phyloP scores from a whole-genome alignment of 371 early-diverging fungal species.

The Lichtheimia corymbifera region DNA sequence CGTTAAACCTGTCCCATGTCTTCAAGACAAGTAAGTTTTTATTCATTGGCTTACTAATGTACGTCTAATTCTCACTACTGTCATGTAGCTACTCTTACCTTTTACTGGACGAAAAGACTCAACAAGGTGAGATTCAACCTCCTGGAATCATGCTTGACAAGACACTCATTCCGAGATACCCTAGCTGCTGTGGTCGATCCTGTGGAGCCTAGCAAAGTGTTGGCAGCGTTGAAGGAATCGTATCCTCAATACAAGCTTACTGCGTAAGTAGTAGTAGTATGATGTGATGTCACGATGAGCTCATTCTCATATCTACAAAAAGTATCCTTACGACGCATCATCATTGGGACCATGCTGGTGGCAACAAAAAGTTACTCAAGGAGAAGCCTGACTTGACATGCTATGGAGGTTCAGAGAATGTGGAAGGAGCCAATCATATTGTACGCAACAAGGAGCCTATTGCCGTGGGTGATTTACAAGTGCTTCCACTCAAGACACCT shows the following conservation, averaged over 20 bases:
- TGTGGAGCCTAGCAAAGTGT: slow-evolving; percentile 56
- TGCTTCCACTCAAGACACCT: slow-evolving; percentile 62
- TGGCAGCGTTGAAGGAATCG: slow-evolving; percentile 26
- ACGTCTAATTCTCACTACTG: not conserved
- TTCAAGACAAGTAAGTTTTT: slow-evolving; percentile 29
- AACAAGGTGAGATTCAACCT: slow-evolving; percentile 31
- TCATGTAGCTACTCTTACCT: slow-evolving; percentile 72
- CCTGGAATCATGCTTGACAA: not conserved
- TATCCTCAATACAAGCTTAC: slow-evolving; percentile 39
- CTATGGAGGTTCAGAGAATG: slow-evolving; percentile 32
- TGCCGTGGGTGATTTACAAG: slow-evolving; percentile 60
- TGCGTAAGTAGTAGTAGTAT: slow-evolving; percentile 38
- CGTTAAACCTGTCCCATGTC: slow-evolving; percentile 28
- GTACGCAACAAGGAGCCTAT: slow-evolving; percentile 22
- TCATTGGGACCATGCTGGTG: slow-evolving; percentile 82
- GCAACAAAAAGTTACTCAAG: slow-evolving; percentile 59
- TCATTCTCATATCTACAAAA: slow-evolving; percentile 60
- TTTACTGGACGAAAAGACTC: slow-evolving; percentile 66
- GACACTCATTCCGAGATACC: not conserved
- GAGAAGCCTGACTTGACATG: slow-evolving; percentile 12
- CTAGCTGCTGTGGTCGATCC: slow-evolving; percentile 60
- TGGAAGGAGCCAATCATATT: slow-evolving; percentile 19
- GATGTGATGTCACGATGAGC: slow-evolving; percentile 83
- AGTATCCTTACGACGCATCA: slow-evolving; percentile 82
- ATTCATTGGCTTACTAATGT: not conserved